Evolutionary conservation across 1,284 basidiomycete genomes (phyloP), one percentile per base, ranked within the genome.

Genomic region (Sanghuangporus weigelae): DNA sequence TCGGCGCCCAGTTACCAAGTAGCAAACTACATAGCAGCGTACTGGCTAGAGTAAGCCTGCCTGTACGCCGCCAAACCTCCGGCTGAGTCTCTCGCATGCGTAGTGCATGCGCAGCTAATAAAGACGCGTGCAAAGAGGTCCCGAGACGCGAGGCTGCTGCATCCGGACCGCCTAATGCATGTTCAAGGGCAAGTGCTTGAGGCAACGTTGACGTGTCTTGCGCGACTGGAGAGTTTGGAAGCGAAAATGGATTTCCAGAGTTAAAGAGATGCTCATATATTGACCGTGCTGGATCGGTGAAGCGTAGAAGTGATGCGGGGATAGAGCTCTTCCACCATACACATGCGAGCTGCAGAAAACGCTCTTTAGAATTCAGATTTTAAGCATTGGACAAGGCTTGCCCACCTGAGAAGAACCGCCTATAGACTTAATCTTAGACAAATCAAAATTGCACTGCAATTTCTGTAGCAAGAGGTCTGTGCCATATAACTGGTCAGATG

Each of bases 281-380:
- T 0, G 86, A 82, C 31, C 84, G 73, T 66, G 83, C 81, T 1
- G 89, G 83, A 69, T 90, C 87, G 59, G 90, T 78, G 11, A 84
- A 81, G 38, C 64, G 90, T 76, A 50, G 83, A 82, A 46, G 87
- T 81, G 26, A 86, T 79, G 42, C 86, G 79, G 31, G 67, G 31
- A 63, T 60, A 21, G 84, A 85, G 2, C 85, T 85, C 74, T 90
- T 90, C 88, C 89, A 92, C 87, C 88, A 92, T 38, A 92, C 90
- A 26, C 91, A 77, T 2, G 89, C 88, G 71, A 89, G 86, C 84
- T 91, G 65, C n/a, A 62, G 42, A 40, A 60, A 54, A 65, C 64
- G 61, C 44, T 54, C 59, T 16, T 36, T 5, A 57, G n/a, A 23
- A 49, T n/a, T 54, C 26, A 10, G 23, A 49, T 48, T 46, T 26